Evolutionary conservation across 371 early-diverging fungal species (phyloP).

Genomic region (Caulochytrium protostelioides): DNA sequence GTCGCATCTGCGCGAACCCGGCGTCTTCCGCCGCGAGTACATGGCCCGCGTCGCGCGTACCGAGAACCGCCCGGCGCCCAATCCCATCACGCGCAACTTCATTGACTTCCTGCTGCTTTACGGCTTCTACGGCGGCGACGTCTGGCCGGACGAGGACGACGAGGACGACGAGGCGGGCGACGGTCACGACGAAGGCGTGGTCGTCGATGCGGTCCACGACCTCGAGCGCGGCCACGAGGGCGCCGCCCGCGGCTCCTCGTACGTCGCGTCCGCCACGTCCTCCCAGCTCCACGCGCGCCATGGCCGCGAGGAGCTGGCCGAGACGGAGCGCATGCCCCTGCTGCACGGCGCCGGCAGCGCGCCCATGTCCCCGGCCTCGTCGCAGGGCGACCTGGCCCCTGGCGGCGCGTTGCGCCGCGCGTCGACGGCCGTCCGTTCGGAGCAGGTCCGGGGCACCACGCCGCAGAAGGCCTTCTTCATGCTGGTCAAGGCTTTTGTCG

Average conservation of each 20-base stretch:
- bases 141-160: constrained; percentile 55
- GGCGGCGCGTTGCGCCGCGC: too few relatives aligned
- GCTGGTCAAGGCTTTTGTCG: constrained; percentile 65
- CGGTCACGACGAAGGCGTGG: constrained; percentile 12
- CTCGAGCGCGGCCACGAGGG: constrained; percentile 3
- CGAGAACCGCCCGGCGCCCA: constrained; percentile 40
- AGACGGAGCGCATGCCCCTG: background rate
- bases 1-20: constrained; percentile 34
- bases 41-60: too few relatives aligned
- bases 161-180: constrained; percentile 29
- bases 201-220: constrained; percentile 12
- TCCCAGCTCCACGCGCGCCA: constrained; percentile 1
- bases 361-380: too few relatives aligned
- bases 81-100: constrained; percentile 65
- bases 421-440: constrained; percentile 6
- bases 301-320: background rate
- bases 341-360: too few relatives aligned
- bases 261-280: constrained; percentile 24
- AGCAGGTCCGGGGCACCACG: constrained; percentile 39
- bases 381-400: constrained; percentile 3
- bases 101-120: constrained; percentile 81
- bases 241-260: constrained; percentile 16
- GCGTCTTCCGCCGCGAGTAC: constrained; percentile 74
- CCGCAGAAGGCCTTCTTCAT: constrained; percentile 62
- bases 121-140: constrained; percentile 87